Evolutionary conservation across 441 rosid species (phyloP).

Genomic region (Francoa sonchifolia): DNA sequence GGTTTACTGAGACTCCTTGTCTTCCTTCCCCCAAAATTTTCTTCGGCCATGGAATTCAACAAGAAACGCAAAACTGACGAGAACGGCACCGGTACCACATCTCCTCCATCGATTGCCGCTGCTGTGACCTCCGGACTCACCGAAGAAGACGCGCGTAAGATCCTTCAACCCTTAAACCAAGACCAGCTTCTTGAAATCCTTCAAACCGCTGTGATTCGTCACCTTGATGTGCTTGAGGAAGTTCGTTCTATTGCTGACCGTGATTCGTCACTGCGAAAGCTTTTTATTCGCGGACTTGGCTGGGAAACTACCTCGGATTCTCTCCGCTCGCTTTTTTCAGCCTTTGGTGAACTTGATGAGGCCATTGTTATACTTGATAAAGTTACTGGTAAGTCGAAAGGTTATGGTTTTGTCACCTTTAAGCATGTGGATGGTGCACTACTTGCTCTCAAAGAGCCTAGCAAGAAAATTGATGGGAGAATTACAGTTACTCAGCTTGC

Average conservation of each 20-base stretch:
- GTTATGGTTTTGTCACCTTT: slow-evolving; percentile 76
- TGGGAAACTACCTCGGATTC: slow-evolving; percentile 76
- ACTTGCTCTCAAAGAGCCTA: slow-evolving; percentile 70
- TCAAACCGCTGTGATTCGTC: slow-evolving; percentile 44
- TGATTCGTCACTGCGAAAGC: slow-evolving; percentile 68
- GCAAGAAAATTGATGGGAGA: slow-evolving; percentile 83
- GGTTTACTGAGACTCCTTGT: no score
- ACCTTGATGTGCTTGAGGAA: slow-evolving; percentile 45
- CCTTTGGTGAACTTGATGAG: slow-evolving; percentile 73
- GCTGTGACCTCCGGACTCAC: slow-evolving; percentile 22
- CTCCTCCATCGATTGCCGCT: slow-evolving; percentile 1
- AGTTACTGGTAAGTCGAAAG: slow-evolving; percentile 72
- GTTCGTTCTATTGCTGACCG: slow-evolving; percentile 57
- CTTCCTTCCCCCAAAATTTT: no score
- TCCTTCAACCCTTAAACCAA: slow-evolving; percentile 49
- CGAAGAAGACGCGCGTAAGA: slow-evolving; percentile 52
- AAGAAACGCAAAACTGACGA: slow-evolving; percentile 83
- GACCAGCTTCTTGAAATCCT: slow-evolving; percentile 74
- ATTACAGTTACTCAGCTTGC: slow-evolving; percentile 85
- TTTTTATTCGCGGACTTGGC: slow-evolving; percentile 81
- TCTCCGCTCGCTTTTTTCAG: slow-evolving; percentile 48
- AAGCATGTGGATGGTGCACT: slow-evolving; percentile 74
- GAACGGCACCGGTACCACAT: slow-evolving; percentile 35
- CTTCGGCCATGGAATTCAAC: slow-evolving; percentile 36
- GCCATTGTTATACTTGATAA: slow-evolving; percentile 80